Evolutionary conservation across 2,329 filamentous ascomycete species (phyloP), one percentile per base, ranked within the genome.

Genomic region (Aspergillus tamarii): DNA sequence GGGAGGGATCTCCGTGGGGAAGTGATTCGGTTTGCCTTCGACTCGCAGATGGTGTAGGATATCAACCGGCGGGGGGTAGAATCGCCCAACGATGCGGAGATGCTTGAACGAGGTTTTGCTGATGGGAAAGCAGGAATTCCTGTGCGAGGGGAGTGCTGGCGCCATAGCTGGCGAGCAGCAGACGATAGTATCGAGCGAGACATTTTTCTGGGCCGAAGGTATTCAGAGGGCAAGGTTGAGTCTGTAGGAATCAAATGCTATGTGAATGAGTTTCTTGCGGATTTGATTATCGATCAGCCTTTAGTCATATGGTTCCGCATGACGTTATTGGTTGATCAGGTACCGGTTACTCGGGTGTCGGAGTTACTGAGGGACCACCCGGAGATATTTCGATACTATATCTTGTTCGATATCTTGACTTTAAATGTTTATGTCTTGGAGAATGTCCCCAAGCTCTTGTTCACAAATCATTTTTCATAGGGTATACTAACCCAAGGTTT

Each of bases 71-170:
- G 64, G 63, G 60, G 64, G 56, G 66, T 58, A 48, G 71, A 48
- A 65, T 72, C 63, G 65, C 70, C 66, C 65, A 71, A 66, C 21
- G 72, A 72, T 72, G 76, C 68, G 68, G 76, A 73, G 69, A 74
- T 69, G 63, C 65, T 71, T 59, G 62, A 62, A 48, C 65, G 60
- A 53, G 71, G 61, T 54, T 67, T 66, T 48, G 70, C 69, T 14
- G 70, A 67, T 39, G 71, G 72, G 60, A 74, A 64, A 54, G 67
- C 64, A 57, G 74, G 62, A 34, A 64, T 10, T 36, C 60, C 46
- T 32, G 63, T 36, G 36, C 57, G 41, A 48, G 53, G 36, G 43
- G 61, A 19, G 26, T 63, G 67, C 23, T 61, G 34, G 26, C 72
- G 70, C 14, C 69, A 71, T 52, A 77, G 48, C 57, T 67, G 70